Base-by-base conservation (phyloP, 2,329 filamentous ascomycete genomes). In the Ascochyta pisi region DNA sequence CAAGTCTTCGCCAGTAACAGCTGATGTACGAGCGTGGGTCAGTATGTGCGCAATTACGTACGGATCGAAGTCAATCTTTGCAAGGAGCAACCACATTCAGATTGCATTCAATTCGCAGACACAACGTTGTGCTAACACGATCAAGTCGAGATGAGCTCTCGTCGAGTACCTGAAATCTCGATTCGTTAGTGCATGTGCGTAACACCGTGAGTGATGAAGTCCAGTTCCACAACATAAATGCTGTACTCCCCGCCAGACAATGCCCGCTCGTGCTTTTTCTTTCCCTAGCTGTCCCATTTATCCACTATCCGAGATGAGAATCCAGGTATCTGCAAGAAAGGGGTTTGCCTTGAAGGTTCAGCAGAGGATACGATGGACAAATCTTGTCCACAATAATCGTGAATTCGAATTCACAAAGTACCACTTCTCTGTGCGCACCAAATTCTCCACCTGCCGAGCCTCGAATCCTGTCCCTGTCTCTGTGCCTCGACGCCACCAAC, bases 151-250 rank as follows among this genome's bases (percentile, higher is more conserved):
- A 9, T 19, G 15, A 8, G 33, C 33, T 34, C 33, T n/a, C 4
- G n/a, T 15, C 33, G 8, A 34, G 6, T 35, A 31, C 19, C 48
- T 48, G 42, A 37, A 51, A 56, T 51, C 53, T 47, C 47, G 16
- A 37, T 19, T 35, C 22, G 37, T 47, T 48, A 34, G 23, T 46
- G 47, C 41, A 50, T 45, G 39, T 35, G 52, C 41, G 52, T 50
- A 45, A n/a, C 29, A 41, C 40, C 24, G 23, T 12, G 41, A 19
- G 52, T 50, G 53, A 51, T 26, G 13, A 50, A 24, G 23, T n/a
- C 26, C 9, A 10, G 47, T 51, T 37, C 3, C 42, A 56, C 53
- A 19, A 23, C 53, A 48, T 34, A 12, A 12, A 31, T 42, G 47
- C 31, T 15, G 47, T 51, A 22, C 6, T n/a, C 23, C 26, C 24